Conservation (phyloP, 306 rosid genomes). For the Geum urbanum region DNA sequence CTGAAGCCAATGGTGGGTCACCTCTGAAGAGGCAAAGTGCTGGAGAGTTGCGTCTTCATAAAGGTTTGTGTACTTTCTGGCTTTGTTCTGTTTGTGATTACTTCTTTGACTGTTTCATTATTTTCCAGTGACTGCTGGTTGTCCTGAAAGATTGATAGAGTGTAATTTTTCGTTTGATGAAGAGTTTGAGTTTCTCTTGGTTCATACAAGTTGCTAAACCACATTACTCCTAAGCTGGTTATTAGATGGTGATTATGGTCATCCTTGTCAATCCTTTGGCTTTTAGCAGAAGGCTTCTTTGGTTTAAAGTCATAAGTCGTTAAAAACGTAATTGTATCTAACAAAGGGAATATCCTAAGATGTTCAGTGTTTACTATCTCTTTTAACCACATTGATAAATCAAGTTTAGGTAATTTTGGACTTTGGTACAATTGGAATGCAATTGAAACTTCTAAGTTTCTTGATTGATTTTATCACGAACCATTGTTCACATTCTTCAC, state of each 20-base stretch:
- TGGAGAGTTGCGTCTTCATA: slow-evolving; percentile 93
- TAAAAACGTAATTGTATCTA: background rate
- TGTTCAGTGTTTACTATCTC: background rate
- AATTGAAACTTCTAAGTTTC: background rate
- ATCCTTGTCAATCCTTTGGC: background rate
- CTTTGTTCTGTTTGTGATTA: background rate
- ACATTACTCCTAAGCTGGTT: background rate
- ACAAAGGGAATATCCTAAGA: background rate
- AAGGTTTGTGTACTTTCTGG: slow-evolving; percentile 42
- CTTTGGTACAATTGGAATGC: background rate
- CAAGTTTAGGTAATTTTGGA: background rate
- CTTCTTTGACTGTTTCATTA: background rate
- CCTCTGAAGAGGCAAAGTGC: slow-evolving; percentile 81
- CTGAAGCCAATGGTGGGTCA: slow-evolving; percentile 62
- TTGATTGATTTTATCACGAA: background rate
- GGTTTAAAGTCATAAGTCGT: background rate
- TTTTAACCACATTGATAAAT: background rate
- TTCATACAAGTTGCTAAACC: background rate
- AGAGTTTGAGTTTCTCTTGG: background rate
- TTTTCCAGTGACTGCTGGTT: background rate
- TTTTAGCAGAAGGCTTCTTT: background rate
- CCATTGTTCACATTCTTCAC: background rate
- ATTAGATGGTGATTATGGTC: background rate
- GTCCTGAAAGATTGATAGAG: slow-evolving; percentile 1
- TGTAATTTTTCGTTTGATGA: background rate